These are phyloP conservation scores for Amaranthus palmeri DNA, from an alignment of 148 eudicot genomes.

Conservation along the genomic window DNA sequence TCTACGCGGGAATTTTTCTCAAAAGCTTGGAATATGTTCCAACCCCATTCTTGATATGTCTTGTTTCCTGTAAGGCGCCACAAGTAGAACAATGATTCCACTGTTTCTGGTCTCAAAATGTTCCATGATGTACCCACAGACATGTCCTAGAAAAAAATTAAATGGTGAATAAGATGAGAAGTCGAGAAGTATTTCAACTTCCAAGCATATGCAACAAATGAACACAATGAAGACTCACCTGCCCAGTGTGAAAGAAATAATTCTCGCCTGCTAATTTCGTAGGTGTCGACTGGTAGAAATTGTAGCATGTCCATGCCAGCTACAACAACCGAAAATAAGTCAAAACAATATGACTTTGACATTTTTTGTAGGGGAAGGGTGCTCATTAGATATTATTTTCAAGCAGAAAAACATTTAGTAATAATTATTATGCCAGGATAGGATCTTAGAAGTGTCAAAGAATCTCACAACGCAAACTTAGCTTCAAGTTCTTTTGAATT, in stretches of 20 bases:
- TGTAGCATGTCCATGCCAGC: conserved; percentile 99
- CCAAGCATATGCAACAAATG: neutral
- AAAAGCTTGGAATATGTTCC: conserved; percentile 98
- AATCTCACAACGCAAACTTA: neutral
- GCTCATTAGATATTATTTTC: neutral
- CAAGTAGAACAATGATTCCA: conserved; percentile 92
- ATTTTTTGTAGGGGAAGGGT: neutral
- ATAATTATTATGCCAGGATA: no score
- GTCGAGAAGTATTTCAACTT: neutral
- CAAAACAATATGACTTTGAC: neutral
- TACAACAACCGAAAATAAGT: conserved; percentile 23
- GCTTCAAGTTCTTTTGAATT: neutral
- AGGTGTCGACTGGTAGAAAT: conserved; percentile 94
- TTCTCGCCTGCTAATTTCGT: conserved; percentile 99
- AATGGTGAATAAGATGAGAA: neutral
- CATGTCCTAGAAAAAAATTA: conserved; percentile 61
- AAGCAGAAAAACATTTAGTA: neutral
- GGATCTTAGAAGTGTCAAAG: no score
- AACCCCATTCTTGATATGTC: conserved; percentile 99
- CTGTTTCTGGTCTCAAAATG: conserved; percentile 97
- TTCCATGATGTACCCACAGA: conserved; percentile 98
- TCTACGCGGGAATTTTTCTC: conserved; percentile 91
- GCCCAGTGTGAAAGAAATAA: conserved; percentile 71
- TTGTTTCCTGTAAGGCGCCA: conserved; percentile 97
- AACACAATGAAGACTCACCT: conserved; percentile 37